phyloP scores from a whole-genome alignment of 2,329 filamentous ascomycete species.

The Cladophialophora exuberans region DNA sequence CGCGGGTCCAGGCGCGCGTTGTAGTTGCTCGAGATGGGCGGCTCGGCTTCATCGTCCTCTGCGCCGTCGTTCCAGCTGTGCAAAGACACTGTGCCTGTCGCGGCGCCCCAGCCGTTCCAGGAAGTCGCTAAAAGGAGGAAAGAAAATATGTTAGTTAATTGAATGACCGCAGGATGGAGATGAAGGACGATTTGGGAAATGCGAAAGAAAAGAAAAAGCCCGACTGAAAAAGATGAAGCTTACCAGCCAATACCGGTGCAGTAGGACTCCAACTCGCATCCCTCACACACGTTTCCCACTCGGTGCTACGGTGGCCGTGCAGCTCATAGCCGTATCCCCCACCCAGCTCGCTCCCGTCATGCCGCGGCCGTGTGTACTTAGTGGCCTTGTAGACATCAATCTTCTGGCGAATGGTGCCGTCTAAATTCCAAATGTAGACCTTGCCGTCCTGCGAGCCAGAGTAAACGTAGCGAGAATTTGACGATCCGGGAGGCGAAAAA shows the following conservation, averaged over 20 bases:
- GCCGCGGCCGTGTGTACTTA: conserved; percentile 59
- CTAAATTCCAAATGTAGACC: conserved; percentile 90
- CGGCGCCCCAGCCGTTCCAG: conserved; percentile 77
- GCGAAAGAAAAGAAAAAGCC: too few relatives aligned
- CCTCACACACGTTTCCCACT: conserved; percentile 78
- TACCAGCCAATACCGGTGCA: conserved; percentile 75
- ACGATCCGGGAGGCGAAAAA: conserved; percentile 84
- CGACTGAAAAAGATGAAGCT: conserved; percentile 34
- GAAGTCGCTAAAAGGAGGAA: conserved; percentile 66
- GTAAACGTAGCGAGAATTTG: conserved; percentile 90
- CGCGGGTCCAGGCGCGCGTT: conserved; percentile 61
- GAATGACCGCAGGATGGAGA: too few relatives aligned
- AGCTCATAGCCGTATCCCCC: conserved; percentile 59
- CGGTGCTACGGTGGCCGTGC: conserved; percentile 42
- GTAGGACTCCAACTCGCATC: conserved; percentile 91
- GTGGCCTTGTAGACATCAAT: conserved; percentile 80
- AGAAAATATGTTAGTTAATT: not conserved
- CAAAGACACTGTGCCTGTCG: conserved; percentile 73
- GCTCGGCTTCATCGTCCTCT: conserved; percentile 65
- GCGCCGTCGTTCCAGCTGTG: conserved; percentile 75
- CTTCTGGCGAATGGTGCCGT: conserved; percentile 76
- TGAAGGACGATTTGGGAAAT: too few relatives aligned
- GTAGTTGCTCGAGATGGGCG: conserved; percentile 62
- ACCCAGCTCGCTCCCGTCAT: conserved; percentile 35
- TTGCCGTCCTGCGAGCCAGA: conserved; percentile 87